Base-by-base conservation (phyloP, 2,329 filamentous ascomycete species). In the Trichoderma breve region DNA sequence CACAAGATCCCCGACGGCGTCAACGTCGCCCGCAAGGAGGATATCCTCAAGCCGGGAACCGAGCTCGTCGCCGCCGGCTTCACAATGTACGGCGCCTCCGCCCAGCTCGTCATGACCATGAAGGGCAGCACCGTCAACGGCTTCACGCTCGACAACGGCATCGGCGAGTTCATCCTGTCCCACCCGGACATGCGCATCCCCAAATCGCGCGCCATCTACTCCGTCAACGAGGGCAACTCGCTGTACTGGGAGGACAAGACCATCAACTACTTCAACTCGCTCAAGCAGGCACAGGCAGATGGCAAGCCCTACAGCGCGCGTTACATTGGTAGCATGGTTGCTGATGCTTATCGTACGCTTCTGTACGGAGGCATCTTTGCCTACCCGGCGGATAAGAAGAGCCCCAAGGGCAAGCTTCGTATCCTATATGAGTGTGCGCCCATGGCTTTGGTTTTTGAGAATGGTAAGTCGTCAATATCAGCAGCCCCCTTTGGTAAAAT, bases 391-490 rank as follows among this genome's bases (percentile, higher is more conserved):
- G 96, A 99, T 81, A 97, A 95, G 87, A 98, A 99, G 91, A 97
- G 92, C 80, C 94, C 95, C 75, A 99, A 98, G 90, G 96, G 96
- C 77, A 99, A 99, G 87, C 88, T 99, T 76, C 89, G 96, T 75
- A 99, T 99, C 76, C 82, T 99, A 78, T 99, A 99, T 84, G 96
- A 99, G 86, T 99, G 96, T 81, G 96, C 96, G 15, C 96, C 96
- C 51, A 99, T 99, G 96, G 96, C 96, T 28, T 93, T 98, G 91
- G 89, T 99, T 7, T 98, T 99, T 82, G 96, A 99, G 84, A 98
- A 99, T 84, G 96, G 93, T 95, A 83, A 84, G 91, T 85, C n/a
- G 9, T 51, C 18, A 9, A 21, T 21, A 47, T 47, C 43, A 47
- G 0, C 26, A 8, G 15, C 53, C 11, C 6, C n/a, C 6, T 21